Conservation (phyloP, 306 rosid genomes). For the Malus fusca region DNA sequence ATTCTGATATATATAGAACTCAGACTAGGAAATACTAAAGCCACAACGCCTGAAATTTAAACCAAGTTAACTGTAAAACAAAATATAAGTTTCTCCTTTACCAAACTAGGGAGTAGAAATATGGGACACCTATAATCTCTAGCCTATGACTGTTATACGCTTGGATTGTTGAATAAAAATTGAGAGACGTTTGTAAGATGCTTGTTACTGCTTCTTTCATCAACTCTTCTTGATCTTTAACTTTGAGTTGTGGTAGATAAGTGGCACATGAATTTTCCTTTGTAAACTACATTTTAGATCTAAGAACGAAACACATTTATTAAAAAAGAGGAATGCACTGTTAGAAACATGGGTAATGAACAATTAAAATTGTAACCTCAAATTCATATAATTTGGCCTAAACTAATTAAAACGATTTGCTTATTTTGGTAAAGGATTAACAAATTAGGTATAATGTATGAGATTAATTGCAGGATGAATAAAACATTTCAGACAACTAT, state of each 20-base stretch:
- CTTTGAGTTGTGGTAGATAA: conserved; percentile 26
- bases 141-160: conserved; percentile 33
- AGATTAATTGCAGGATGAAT: not conserved
- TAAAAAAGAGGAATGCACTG: not conserved
- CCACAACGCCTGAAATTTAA: no score
- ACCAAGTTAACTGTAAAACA: no score
- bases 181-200: conserved; percentile 16
- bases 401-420: not conserved
- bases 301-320: not conserved
- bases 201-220: conserved; percentile 14
- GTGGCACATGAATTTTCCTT: conserved; percentile 18
- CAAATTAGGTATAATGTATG: not conserved
- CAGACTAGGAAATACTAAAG: no score
- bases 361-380: not conserved
- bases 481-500: not conserved
- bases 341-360: not conserved
- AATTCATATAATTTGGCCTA: not conserved
- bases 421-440: not conserved
- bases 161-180: conserved; percentile 28
- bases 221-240: conserved; percentile 24
- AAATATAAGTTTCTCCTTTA: not conserved
- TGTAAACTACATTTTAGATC: conserved; percentile 13
- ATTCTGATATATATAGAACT: no score
- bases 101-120: conserved; percentile 34
- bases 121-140: conserved; percentile 31